Conservation (phyloP, 140 eudicot species). For the Senecio squalidus region DNA sequence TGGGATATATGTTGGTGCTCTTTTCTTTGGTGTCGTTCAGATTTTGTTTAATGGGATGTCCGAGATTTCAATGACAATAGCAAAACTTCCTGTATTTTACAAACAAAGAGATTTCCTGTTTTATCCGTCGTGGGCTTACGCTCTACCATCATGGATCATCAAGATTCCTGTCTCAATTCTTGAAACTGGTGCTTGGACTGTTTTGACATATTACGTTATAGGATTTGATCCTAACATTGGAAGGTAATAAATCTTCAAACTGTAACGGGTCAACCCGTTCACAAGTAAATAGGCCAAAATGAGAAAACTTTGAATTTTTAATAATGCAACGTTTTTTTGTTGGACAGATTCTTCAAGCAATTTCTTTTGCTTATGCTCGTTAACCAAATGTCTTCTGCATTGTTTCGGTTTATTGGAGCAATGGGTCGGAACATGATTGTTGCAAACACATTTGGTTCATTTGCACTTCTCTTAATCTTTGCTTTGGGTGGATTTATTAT, state of each 20-base stretch:
- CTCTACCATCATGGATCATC: conserved; percentile 66
- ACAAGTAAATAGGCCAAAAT: not conserved
- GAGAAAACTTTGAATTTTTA: not conserved
- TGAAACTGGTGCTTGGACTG: conserved; percentile 58
- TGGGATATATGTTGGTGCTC: conserved; percentile 45
- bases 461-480: conserved; percentile 45
- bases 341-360: conserved; percentile 66
- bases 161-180: conserved; percentile 61
- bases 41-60: conserved; percentile 58
- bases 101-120: conserved; percentile 81
- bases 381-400: conserved; percentile 58
- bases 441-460: conserved; percentile 73
- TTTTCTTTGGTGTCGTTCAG: conserved; percentile 35
- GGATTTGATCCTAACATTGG: conserved; percentile 67
- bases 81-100: conserved; percentile 76
- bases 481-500: conserved; percentile 67
- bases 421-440: conserved; percentile 52
- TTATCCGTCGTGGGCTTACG: conserved; percentile 80
- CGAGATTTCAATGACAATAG: conserved; percentile 68
- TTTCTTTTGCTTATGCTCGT: conserved; percentile 41
- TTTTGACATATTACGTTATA: conserved; percentile 56
- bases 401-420: conserved; percentile 62
- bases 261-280: not conserved
- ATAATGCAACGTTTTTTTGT: not conserved
- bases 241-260: conserved; percentile 37